phyloP scores from a whole-genome alignment of 352 stramenopile genomes.

The Phytophthora sp. region DNA sequence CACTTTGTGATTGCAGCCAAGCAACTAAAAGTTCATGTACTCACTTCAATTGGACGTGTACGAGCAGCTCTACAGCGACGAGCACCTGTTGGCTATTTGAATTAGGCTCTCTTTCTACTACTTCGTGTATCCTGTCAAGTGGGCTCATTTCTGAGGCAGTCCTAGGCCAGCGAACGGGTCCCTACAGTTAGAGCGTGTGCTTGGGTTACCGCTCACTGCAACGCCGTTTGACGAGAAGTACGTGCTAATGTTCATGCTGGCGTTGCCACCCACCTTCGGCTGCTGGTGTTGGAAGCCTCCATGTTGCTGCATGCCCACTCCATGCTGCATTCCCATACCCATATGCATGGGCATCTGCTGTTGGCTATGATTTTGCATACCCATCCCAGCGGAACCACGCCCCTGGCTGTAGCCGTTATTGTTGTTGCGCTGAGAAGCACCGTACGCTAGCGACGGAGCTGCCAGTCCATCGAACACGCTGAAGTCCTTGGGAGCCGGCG shows the following conservation, averaged over 20 bases:
- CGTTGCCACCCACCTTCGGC: constrained; percentile 43
- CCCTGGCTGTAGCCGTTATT: constrained; percentile 36
- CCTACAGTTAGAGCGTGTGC: constrained; percentile 32
- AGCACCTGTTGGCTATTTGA: constrained; percentile 18
- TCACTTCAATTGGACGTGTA: constrained; percentile 22
- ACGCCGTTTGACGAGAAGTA: constrained; percentile 47
- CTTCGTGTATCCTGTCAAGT: too few species aligned
- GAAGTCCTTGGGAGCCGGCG: constrained; percentile 51
- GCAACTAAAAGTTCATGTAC: constrained; percentile 13
- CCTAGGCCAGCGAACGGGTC: constrained; percentile 83
- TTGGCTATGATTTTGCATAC: constrained; percentile 33
- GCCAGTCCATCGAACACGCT: constrained; percentile 66
- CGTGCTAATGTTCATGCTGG: constrained; percentile 51
- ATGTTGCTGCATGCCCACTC: constrained; percentile 40
- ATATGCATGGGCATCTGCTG: constrained; percentile 33
- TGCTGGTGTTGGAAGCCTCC: constrained; percentile 38
- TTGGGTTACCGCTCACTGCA: constrained; percentile 20
- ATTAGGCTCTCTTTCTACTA: constrained; percentile 29
- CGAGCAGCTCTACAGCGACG: neutral
- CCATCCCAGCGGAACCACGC: constrained; percentile 29
- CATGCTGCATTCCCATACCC: constrained; percentile 45
- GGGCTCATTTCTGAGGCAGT: constrained; percentile 51
- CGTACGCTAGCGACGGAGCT: constrained; percentile 34
- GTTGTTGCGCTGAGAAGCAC: constrained; percentile 31
- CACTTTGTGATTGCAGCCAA: constrained; percentile 10